Percentiles rank a stretch among this genome's conserved stretches.
Evolutionary conservation across 176 grass and related monocot genomes (phyloP).

Genomic region (Triticum turgidum): DNA sequence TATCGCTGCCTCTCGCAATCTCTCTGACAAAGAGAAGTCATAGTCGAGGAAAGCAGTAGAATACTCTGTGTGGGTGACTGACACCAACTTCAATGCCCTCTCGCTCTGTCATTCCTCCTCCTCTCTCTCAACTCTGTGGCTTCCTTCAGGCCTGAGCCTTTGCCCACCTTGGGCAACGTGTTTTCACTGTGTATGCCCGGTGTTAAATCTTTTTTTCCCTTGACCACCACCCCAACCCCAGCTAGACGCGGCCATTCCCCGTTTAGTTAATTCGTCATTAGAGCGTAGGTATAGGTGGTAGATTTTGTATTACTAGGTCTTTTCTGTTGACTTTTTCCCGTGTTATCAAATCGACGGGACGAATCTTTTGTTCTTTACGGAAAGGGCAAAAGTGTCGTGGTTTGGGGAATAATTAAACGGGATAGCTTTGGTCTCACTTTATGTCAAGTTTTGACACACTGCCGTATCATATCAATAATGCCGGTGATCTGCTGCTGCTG

Average conservation of each 20-base stretch:
- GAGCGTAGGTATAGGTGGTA: no score
- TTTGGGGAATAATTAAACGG: constrained; percentile 38
- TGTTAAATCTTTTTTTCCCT: constrained; percentile 24
- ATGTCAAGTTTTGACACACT: constrained; percentile 29
- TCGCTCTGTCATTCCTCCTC: constrained; percentile 27
- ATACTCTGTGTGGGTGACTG: constrained; percentile 82
- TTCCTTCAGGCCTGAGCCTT: constrained; percentile 43
- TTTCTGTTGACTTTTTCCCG: constrained; percentile 24
- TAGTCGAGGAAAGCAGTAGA: constrained; percentile 86
- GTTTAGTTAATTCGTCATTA: no score
- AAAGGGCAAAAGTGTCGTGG: constrained; percentile 44
- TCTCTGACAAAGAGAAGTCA: constrained; percentile 94
- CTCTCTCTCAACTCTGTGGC: not conserved
- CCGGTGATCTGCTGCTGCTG: constrained; percentile 21
- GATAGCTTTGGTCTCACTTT: constrained; percentile 45
- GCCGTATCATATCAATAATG: constrained; percentile 23
- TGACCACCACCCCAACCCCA: constrained; percentile 21
- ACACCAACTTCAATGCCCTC: constrained; percentile 68
- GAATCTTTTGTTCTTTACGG: constrained; percentile 31
- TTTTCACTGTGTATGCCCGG: constrained; percentile 11
- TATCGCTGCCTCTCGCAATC: not conserved
- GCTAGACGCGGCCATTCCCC: no score
- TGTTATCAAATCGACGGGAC: not conserved
- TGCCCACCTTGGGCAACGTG: constrained; percentile 42
- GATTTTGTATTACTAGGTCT: not conserved